These are phyloP conservation scores for Geranium incanum DNA, from an alignment of 441 rosid species.

Conservation along the genomic window DNA sequence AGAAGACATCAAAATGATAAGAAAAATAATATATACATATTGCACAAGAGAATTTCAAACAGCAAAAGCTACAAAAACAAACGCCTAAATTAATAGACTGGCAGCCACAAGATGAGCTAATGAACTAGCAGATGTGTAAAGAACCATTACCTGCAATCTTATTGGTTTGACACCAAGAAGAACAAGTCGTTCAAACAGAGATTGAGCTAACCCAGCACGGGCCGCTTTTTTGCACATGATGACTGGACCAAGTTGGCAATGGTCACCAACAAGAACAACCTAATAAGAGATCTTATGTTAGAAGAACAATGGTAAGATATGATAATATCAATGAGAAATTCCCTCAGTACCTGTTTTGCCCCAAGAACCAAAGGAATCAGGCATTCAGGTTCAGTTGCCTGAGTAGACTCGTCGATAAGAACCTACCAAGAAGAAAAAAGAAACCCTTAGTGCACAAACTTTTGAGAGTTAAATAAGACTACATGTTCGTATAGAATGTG, in stretches of 20 bases:
- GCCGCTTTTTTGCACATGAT: conserved; percentile 99
- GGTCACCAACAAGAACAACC: conserved; percentile 99
- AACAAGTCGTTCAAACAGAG: conserved; percentile 95
- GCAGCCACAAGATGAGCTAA: conserved; percentile 4
- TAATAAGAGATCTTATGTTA: conserved; percentile 28
- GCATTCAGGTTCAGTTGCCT: conserved; percentile 99
- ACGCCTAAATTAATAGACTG: background rate
- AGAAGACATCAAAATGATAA: background rate
- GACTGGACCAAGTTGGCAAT: conserved; percentile 99
- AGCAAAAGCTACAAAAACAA: background rate
- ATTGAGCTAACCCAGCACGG: conserved; percentile 98
- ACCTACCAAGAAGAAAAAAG: conserved; percentile 43
- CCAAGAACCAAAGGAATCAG: conserved; percentile 99
- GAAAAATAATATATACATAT: background rate
- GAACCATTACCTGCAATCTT: conserved; percentile 75
- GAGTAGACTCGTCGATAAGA: conserved; percentile 98
- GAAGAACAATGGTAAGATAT: conserved; percentile 12
- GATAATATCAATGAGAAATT: conserved; percentile 14
- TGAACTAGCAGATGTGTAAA: background rate
- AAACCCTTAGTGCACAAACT: conserved; percentile 19
- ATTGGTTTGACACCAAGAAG: conserved; percentile 96
- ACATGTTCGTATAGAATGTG: conserved; percentile 6
- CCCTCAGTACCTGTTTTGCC: conserved; percentile 71
- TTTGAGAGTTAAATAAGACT: conserved; percentile 14
- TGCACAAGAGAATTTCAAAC: background rate